Conservation (phyloP, 257 asterid species). For the Solanum commersonii region DNA sequence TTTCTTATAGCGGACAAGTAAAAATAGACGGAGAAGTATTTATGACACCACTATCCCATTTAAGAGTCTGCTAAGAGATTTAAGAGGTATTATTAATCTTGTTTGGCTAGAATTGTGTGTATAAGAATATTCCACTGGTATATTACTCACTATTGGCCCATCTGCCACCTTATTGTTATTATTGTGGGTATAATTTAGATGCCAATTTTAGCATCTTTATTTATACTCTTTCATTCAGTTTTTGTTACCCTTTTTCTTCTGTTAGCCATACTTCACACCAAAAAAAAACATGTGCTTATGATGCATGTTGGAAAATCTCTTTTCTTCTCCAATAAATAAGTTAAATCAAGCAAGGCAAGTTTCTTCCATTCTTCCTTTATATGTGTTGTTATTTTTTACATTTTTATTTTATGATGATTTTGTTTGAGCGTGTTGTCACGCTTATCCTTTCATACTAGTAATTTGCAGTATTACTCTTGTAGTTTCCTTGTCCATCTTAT, state of each 20-base stretch:
- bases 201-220: background rate
- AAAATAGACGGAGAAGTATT: no score
- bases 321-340: background rate
- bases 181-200: background rate
- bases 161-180: background rate
- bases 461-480: background rate
- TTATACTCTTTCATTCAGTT: background rate
- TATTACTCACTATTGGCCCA: constrained; percentile 19
- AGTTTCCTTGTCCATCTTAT: background rate
- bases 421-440: background rate
- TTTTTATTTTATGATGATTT: background rate
- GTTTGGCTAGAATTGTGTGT: constrained; percentile 1
- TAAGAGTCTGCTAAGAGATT: background rate
- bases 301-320: background rate
- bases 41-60: no score
- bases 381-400: background rate
- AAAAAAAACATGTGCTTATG: background rate
- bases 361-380: background rate
- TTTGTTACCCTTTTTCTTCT: background rate
- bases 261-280: background rate
- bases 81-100: background rate
- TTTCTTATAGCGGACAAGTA: no score
- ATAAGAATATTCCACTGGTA: constrained; percentile 51
- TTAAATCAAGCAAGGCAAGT: background rate
- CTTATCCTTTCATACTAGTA: background rate